These are phyloP conservation scores for Pulveroboletus sp. DNA, from an alignment of 768 basidiomycete species.

Conservation along the genomic window DNA sequence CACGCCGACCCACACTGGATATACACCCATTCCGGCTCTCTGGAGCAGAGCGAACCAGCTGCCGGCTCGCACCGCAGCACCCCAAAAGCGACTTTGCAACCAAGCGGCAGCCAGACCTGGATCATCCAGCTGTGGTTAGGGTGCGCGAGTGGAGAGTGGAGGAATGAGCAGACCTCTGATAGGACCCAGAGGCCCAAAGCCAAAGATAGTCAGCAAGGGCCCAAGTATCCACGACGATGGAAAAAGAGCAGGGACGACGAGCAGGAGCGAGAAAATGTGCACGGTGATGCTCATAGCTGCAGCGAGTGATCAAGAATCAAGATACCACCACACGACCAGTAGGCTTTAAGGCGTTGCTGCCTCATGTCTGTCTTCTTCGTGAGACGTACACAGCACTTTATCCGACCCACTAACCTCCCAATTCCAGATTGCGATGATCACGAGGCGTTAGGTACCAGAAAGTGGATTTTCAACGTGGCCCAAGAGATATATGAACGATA, in stretches of 20 bases:
- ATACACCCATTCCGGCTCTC: constrained; percentile 8
- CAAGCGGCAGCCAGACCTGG: constrained; percentile 12
- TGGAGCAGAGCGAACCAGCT: constrained; percentile 17
- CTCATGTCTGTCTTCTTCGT: too few species aligned
- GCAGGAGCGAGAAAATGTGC: neutral
- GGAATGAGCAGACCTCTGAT: constrained; percentile 6
- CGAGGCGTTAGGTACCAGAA: too few species aligned
- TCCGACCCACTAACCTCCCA: too few species aligned
- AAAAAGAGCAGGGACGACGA: constrained; percentile 4
- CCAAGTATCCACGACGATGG: constrained; percentile 13
- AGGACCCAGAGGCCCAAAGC: constrained; percentile 15
- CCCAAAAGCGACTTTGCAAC: constrained; percentile 6
- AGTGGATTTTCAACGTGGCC: too few species aligned
- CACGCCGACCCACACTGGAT: constrained; percentile 3
- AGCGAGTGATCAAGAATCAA: too few species aligned
- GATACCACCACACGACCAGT: too few species aligned
- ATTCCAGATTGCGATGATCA: too few species aligned
- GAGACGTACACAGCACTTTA: too few species aligned
- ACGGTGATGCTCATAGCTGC: constrained; percentile 2
- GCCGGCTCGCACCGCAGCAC: neutral
- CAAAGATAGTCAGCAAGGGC: constrained; percentile 9
- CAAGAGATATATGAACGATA: too few species aligned
- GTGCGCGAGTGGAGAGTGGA: accelerated
- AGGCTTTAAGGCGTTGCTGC: too few species aligned
- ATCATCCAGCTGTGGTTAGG: neutral